phyloP scores from a whole-genome alignment of 2,329 filamentous ascomycete genomes.

The Tolypocladium tundrense region DNA sequence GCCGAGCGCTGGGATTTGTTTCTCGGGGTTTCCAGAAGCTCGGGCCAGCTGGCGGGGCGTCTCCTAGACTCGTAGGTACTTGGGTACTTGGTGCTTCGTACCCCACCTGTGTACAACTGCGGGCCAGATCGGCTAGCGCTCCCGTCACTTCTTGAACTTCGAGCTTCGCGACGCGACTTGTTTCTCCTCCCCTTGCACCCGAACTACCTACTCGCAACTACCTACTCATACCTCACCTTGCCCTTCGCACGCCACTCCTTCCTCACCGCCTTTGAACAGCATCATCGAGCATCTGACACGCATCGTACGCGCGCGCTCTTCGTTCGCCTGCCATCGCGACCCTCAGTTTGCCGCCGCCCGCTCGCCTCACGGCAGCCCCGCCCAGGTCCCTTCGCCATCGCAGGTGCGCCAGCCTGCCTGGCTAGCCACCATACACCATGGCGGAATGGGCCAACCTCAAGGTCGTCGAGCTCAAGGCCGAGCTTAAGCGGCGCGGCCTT shows the following conservation, averaged over 20 bases:
- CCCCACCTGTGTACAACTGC: not conserved
- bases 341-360: not conserved
- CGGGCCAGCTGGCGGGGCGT: not conserved
- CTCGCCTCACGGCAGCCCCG: not conserved
- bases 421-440: constrained; percentile 22
- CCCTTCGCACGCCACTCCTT: not conserved
- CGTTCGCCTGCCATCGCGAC: not conserved
- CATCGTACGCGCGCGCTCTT: not conserved
- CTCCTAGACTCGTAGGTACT: too few species aligned
- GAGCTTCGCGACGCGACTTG: constrained; percentile 1
- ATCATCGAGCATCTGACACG: not conserved
- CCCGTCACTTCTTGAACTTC: not conserved
- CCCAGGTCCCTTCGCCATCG: not conserved
- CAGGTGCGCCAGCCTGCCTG: not conserved
- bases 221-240: not conserved
- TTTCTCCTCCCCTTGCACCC: not conserved
- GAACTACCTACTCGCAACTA: too few species aligned
- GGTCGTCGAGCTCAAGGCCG: constrained; percentile 64
- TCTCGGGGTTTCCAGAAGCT: not conserved
- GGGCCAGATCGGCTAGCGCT: not conserved
- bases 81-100: too few species aligned
- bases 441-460: constrained; percentile 51
- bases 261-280: not conserved
- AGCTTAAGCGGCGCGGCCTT: constrained; percentile 64
- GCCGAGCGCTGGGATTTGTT: too few species aligned